A percentile compares a stretch with the other conserved stretches of the same genome.
These are phyloP conservation scores for Wickerhamomyces silvicola DNA, from an alignment of 805 yeast genomes.

Conservation along the genomic window DNA sequence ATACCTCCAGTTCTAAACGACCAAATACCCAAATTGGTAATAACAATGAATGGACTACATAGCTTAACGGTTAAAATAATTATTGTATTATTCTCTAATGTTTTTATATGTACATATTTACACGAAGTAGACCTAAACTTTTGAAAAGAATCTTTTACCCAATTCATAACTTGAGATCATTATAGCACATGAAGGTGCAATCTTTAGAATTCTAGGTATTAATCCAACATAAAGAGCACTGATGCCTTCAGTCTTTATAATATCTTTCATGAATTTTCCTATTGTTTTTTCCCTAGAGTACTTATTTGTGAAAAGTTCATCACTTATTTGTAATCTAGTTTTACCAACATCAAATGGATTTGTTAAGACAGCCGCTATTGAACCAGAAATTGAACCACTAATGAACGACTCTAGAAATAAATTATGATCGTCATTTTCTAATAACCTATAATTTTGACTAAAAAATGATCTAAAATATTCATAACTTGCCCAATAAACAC, in stretches of 20 bases:
- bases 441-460: conserved; percentile 2
- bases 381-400: conserved; percentile 80
- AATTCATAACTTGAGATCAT: conserved; percentile 95
- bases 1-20: conserved; percentile 16
- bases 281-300: conserved; percentile 39
- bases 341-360: conserved; percentile 98
- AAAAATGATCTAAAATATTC: conserved; percentile 40
- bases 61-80: neutral
- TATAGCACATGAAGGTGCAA: conserved; percentile 97
- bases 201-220: conserved; percentile 78
- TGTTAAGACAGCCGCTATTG: conserved; percentile 78
- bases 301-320: conserved; percentile 8
- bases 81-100: neutral
- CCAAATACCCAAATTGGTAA: conserved; percentile 9
- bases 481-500: conserved; percentile 88
- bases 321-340: conserved; percentile 75
- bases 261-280: conserved; percentile 58
- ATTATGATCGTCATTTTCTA: conserved; percentile 22
- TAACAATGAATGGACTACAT: conserved; percentile 15
- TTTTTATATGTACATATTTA: neutral
- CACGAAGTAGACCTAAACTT: neutral
- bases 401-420: conserved; percentile 61
- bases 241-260: conserved; percentile 69
- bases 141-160: conserved; percentile 55
- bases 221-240: conserved; percentile 82